Base-by-base conservation (phyloP, 257 asterid species). In the Solanum virginianum region DNA sequence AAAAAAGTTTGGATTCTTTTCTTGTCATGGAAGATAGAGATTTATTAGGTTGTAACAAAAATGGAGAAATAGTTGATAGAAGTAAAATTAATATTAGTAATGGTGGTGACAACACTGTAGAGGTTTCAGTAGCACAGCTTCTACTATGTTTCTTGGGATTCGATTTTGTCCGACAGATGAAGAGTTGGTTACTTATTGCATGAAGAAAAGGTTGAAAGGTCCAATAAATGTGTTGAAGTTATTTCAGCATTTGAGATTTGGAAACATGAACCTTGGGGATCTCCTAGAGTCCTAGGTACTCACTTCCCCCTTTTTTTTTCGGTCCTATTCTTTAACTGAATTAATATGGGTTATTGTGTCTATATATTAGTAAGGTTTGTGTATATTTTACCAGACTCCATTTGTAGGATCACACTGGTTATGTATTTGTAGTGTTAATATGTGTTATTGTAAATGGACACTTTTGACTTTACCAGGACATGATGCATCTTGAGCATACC, bases 231-330 rank as follows among this genome's bases (percentile, higher is more conserved):
- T 79, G 93, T 93, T 74, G 95, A 91, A 62, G 90, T 95, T 5
- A 96, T 94, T 66, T 87, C 97, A 9, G 95, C 92, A 87, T 92
- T 96, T 81, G 98, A 96, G 89, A 95, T 96, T 41, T 93, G 98
- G 59, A 88, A 85, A 53, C 90, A 90, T 39, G 98, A 96, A 89
- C 98, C 99, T 71, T 95, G 26, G 99, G 99, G 97, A 95, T 87
- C 91, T 86, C 20, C 84, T 32, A 32, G 36, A 32, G 36, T 96
- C 43, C 99, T 98, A 86, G 98, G 99, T 94, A 59, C 5, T 3
- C 66, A 59, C 66, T 59, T 59, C 0, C 13, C 8, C 29, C 0
- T 1, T 5, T 54, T 32, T 6, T 43, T 24, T 55, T 12, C n/a
- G 26, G 62, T 12, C 11, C 2, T 1, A 14, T n/a, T 22, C 26